Evolutionary conservation across 2,329 filamentous ascomycete genomes (phyloP).

Genomic region (Onygenales sp.): DNA sequence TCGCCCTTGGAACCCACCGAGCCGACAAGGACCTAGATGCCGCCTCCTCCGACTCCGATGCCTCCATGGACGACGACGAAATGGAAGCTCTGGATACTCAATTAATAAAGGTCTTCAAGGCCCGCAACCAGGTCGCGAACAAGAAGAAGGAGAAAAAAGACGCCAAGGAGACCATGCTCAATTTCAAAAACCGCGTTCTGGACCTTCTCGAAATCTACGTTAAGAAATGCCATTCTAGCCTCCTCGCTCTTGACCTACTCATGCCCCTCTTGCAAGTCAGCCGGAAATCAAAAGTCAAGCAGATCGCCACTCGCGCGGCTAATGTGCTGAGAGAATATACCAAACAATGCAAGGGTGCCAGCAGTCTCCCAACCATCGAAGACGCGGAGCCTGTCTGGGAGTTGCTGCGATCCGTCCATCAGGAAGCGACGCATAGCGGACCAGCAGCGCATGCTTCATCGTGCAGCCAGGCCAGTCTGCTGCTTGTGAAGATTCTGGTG

Average conservation of each 20-base stretch:
- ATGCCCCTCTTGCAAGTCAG: conserved; percentile 68
- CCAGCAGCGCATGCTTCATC: conserved; percentile 65
- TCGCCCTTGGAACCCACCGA: conserved; percentile 63
- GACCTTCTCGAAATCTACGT: conserved; percentile 81
- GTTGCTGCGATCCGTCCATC: conserved; percentile 58
- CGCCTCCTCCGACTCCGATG: conserved; percentile 49
- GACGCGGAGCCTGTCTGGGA: conserved; percentile 40
- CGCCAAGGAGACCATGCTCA: conserved; percentile 78
- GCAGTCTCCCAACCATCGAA: conserved; percentile 32
- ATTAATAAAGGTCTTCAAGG: conserved; percentile 75
- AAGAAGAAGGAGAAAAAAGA: conserved; percentile 80
- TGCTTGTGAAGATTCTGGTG: conserved; percentile 34
- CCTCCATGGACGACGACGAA: conserved; percentile 89
- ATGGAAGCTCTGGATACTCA: conserved; percentile 85
- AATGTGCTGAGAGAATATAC: conserved; percentile 65
- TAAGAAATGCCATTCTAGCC: conserved; percentile 62
- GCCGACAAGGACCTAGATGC: conserved; percentile 47
- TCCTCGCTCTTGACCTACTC: conserved; percentile 59
- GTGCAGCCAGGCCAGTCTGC: conserved; percentile 52
- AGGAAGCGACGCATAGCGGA: conserved; percentile 44
- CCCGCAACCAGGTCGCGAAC: conserved; percentile 56
- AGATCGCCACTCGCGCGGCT: conserved; percentile 63
- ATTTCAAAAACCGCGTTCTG: conserved; percentile 89
- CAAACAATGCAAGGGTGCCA: conserved; percentile 48
- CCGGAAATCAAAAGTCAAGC: conserved; percentile 65